Percentiles rank a stretch among this genome's conserved stretches.
phyloP scores from a whole-genome alignment of 176 grass and related monocot genomes.

The Carex littledalei region DNA sequence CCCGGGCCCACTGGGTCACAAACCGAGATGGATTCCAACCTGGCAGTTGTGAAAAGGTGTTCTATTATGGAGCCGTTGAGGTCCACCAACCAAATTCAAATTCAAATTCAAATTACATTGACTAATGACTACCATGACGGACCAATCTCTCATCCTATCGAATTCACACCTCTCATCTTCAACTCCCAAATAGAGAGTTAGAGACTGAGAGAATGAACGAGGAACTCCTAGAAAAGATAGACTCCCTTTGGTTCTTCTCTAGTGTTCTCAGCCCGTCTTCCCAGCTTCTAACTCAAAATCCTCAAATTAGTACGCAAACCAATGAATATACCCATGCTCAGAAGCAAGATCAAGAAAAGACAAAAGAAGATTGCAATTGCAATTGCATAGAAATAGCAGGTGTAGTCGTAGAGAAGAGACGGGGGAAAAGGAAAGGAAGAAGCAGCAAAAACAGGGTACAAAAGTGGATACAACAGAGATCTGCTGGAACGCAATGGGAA shows the following conservation, averaged over 20 bases:
- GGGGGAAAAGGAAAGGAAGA: neutral
- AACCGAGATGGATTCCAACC: slow-evolving; percentile 5
- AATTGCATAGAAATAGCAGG: neutral
- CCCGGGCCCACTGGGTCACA: neutral
- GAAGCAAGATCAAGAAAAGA: neutral
- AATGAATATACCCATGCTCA: neutral
- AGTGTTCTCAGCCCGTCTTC: slow-evolving; percentile 22
- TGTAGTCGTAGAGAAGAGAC: neutral
- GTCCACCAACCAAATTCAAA: slow-evolving; percentile 1
- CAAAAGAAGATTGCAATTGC: neutral
- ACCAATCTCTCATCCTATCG: neutral
- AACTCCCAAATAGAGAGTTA: slow-evolving; percentile 12
- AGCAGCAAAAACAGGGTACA: neutral
- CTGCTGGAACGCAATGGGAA: neutral
- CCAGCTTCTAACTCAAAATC: neutral
- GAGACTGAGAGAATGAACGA: slow-evolving; percentile 23
- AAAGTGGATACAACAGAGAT: neutral
- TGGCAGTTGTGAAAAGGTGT: slow-evolving; percentile 28
- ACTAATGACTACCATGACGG: neutral
- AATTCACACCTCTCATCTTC: neutral
- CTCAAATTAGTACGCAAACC: neutral
- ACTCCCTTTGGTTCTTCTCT: slow-evolving; percentile 61
- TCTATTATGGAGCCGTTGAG: slow-evolving; percentile 26
- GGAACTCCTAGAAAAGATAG: slow-evolving; percentile 19
- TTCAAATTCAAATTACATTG: slow-evolving; percentile 23